Base-by-base conservation (phyloP, 768 basidiomycete genomes). In the Amanita pseudoporphyria region DNA sequence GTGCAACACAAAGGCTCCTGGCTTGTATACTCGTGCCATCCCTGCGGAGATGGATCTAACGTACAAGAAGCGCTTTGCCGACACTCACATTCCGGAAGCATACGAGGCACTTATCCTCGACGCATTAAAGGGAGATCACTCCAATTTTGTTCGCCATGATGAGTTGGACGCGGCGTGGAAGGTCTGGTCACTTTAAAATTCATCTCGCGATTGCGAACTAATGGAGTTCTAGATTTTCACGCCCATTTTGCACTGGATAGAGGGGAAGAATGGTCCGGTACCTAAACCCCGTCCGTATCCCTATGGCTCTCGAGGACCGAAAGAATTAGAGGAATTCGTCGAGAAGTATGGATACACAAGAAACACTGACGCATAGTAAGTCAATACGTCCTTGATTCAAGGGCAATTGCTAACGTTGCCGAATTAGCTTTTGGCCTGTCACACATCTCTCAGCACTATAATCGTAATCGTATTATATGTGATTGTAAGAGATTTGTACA, bases 91-190 rank as follows among this genome's bases (percentile, higher is more conserved):
- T 54, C 96, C 96, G 26, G 95, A 96, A 71, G 95, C 93, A 28
- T 95, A 96, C 64, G 90, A 97, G 69, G 84, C 86, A 9, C 81
- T 99, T 52, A 94, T 99, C 61, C 74, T 97, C 52, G 95, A 99
- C 61, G 90, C 91, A 12, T 76, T 99, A 66, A 88, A 84, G 64
- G 95, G 95, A n/a, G 95, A 99, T 61, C 94, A 97, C 68, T 95
- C 92, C 22, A 99, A 99, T 73, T 99, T 99, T 72, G 95, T 99
- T 51, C 82, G 95, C 54, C 79, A 97, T 64, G 95, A 99, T 66
- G 95, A 99, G 67, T 74, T 99, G 58, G 95, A 97, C 60, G 83
- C 85, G 46, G 96, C 95, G 2, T 99, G 95, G 95, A 96, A 95
- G 83, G 90, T 88, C 43, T 41, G 77, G 65, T 47, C 35, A 28